Base-by-base conservation (phyloP, 2,329 filamentous ascomycete genomes). In the Penicillium sp. region DNA sequence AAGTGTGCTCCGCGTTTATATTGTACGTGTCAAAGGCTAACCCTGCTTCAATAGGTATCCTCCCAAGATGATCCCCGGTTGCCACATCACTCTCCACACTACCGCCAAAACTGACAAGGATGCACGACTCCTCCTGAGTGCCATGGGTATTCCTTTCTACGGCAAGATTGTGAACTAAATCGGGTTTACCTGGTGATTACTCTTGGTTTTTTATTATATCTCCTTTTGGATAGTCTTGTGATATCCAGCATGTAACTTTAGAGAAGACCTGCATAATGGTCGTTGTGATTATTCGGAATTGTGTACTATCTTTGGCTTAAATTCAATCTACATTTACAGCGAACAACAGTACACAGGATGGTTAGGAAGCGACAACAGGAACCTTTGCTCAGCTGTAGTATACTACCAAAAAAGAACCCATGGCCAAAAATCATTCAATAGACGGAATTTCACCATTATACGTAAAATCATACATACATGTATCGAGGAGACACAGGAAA, bases 41-140 rank as follows among this genome's bases (percentile, higher is more conserved):
- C 29, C 6, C 2, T 31, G 19, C 19, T 48, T 29, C 33, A 6
- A 9, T 31, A 87, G 83, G 73, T 87, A 87, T 66, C 84, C 83
- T 4, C 80, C 84, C 6, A 85, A 84, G 77, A 88, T 94, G 88
- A 89, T 96, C 66, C 90, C 93, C 17, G 92, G 92, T 72, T 89
- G 88, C 73, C 86, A 94, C 68, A 85, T 97, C 66, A 89, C 88
- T 57, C 82, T 96, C 55, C 88, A 94, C 75, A 97, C 93, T 1
- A 89, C 89, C 29, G 93, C 91, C 42, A 91, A 83, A 27, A 93
- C 89, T 29, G 91, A 97, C 75, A 87, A 88, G 68, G 92, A 97
- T 68, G 93, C 90, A 8, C 85, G 90, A 66, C 77, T 96, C 59
- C 81, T 97, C 53, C 79, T 92, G 56, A 83, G 84, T 67, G 80